Conservation (phyloP, 495 filamentous ascomycete species). For the Cercophora newfieldiana region DNA sequence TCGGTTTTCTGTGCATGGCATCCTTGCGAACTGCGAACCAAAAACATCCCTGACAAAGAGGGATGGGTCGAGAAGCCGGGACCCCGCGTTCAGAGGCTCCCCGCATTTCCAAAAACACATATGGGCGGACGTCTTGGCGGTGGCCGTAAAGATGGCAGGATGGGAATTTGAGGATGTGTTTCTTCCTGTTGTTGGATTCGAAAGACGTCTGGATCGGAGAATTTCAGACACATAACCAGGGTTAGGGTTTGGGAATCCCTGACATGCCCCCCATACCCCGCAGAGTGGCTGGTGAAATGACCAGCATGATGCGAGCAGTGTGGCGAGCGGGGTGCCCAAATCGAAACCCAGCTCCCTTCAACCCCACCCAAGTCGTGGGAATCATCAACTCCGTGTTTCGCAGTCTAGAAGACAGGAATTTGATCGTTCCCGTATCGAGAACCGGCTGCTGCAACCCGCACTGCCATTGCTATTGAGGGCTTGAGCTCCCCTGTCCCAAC, state of each 20-base stretch:
- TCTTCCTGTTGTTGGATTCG: background rate
- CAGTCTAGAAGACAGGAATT: conserved; percentile 1
- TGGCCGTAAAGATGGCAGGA: no score
- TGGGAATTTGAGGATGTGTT: no score
- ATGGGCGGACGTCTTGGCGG: background rate
- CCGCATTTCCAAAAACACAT: background rate
- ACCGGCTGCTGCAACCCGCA: background rate
- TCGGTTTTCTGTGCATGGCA: background rate
- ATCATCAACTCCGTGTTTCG: conserved; percentile 20
- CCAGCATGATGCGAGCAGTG: background rate
- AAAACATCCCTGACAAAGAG: background rate
- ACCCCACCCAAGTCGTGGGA: conserved; percentile 15
- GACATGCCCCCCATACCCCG: background rate
- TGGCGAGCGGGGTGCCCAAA: conserved; percentile 9
- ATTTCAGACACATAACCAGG: background rate
- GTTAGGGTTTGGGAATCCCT: background rate
- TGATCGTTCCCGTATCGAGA: background rate
- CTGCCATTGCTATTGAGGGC: background rate
- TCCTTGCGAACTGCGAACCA: background rate
- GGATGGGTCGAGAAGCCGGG: background rate
- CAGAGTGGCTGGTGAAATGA: conserved; percentile 3
- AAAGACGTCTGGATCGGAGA: background rate
- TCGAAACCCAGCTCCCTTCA: conserved; percentile 3
- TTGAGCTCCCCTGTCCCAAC: conserved; percentile 8
- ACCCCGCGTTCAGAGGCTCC: background rate